Evolutionary conservation across 306 rosid genomes (phyloP), one percentile per base, ranked within the genome.

Genomic region (Begonia fuchsioides): DNA sequence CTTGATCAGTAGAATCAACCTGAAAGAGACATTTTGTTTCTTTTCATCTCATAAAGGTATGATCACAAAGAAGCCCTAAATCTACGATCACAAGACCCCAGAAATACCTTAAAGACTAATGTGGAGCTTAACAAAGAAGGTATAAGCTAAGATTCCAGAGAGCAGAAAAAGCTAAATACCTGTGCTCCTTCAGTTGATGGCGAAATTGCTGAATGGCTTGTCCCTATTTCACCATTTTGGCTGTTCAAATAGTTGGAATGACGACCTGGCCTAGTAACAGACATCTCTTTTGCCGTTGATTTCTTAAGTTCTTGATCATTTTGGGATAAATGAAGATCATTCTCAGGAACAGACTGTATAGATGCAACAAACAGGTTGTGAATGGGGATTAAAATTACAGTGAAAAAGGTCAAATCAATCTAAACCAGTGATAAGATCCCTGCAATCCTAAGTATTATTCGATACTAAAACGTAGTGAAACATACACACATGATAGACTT

Each of bases 221-320:
- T 81, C 65, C 70, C 59, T 19, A 69, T 77, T 66, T 75, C 82
- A 57, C 50, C 70, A 51, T 71, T 67, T 50, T 61, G 83, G 55
- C 54, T 77, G 61, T 77, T 72, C 58, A 72, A 57, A 70, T 81
- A 79, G 49, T 77, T 87, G 57, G 75, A 62, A 60, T 40, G 77
- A 67, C 75, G 73, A 56, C 70, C 58, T 69, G 75, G 81, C 20
- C 95, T 92, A 73, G 81, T 79, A 60, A 61, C 74, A 47, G 93
- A 63, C 72, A 72, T 67, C 64, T 75, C 79, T 51, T 70, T 70
- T 2, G 63, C 63, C 57, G 82, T 82, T 19, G 94, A 68, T 68
- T 75, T 76, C 59, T 59, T 55, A 58, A 75, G 52, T 72, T 61
- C 75, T 62, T 69, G 86, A 65, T 71, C 88, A 59, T 61, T 69